Evolutionary conservation across 192 early-diverging fungal genomes (phyloP), one percentile per base, ranked within the genome.

Genomic region (Backusella psychrophila): DNA sequence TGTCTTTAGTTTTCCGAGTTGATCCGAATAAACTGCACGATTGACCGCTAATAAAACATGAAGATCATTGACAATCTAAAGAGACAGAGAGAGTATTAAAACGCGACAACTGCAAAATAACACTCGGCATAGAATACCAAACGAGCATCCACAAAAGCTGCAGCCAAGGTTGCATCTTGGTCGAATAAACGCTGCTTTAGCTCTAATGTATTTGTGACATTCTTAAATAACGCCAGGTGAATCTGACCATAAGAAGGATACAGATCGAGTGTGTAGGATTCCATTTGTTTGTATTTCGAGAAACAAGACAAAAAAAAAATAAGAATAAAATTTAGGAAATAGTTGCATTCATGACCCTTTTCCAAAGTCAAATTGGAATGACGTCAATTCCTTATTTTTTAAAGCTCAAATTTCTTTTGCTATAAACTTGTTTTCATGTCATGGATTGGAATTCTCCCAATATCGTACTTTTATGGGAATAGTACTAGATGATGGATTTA

Each of bases 21-120:
- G 75, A 41, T 85, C 80, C 31, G 87, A 80, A 39, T 88, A 77
- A 9, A 87, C 78, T 6, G 89, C 87, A 46, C 80, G 85, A 36
- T 86, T 87, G 1, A 78, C 78, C 0, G 89, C 89, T 3, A 84
- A n/a, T 5, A 89, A 74, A 6, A 87, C 59, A 69, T 89, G 89
- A 33, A 89, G 82, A 11, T 75, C 63, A 59, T 85, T 84, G 41
- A 89, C 75, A 26, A 90, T 84, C 89, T 88, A 73, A 33, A 42
- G 7, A 44, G n/a, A 81, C 3, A 34, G 0, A 44, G 11, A 23
- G 2, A 42, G 9, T 70, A 38, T 39, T 29, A 35, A 67, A 19
- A 44, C 49, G 29, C 35, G 23, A 12, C 34, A 29, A 15, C 2
- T 41, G 8, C 14, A 21, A 26, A 70, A 71, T 9, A 39, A 15